phyloP scores from a whole-genome alignment of 257 asterid genomes.

The Lycium barbarum region DNA sequence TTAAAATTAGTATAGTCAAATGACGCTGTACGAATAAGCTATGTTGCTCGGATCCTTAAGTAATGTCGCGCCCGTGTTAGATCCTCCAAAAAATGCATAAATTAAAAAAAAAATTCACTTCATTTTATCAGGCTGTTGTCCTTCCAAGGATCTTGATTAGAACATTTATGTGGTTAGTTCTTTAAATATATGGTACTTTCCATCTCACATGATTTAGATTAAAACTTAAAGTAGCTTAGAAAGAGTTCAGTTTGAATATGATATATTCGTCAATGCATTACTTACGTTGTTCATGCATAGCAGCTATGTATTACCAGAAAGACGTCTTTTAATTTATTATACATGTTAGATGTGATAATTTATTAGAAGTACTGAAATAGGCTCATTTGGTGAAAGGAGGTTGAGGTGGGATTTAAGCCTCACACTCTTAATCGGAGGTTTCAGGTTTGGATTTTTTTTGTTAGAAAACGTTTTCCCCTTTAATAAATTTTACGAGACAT shows the following conservation, averaged over 20 bases:
- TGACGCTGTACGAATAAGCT: constrained; percentile 45
- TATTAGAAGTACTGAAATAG: too few species aligned
- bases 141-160: background rate
- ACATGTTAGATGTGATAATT: background rate
- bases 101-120: background rate
- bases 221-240: background rate
- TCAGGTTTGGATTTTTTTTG: too few species aligned
- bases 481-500: too few species aligned
- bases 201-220: background rate
- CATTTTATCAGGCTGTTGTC: background rate
- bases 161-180: too few species aligned
- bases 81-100: background rate
- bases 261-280: background rate
- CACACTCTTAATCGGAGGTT: too few species aligned
- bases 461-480: too few species aligned
- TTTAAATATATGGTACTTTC: too few species aligned
- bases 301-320: background rate
- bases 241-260: background rate
- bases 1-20: constrained; percentile 47
- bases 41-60: background rate
- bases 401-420: too few species aligned
- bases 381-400: too few species aligned
- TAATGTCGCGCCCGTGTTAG: background rate
- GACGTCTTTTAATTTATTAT: too few species aligned
- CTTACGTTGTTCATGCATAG: background rate